A percentile compares a stretch with the other conserved stretches of the same genome.
Conservation (phyloP, 345 rosid genomes). For the Ceriops decandra region DNA sequence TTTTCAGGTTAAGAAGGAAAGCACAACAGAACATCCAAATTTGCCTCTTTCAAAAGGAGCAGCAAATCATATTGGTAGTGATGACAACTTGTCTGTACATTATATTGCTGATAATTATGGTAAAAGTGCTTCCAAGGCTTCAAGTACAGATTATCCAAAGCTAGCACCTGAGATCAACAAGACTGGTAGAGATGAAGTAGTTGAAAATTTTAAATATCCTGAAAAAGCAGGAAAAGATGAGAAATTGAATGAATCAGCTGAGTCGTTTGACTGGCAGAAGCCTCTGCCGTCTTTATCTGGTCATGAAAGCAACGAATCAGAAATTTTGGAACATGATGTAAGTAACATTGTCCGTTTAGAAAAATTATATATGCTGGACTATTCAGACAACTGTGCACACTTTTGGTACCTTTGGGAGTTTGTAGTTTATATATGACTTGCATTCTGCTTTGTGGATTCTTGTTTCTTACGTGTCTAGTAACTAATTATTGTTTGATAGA, state of each 20-base stretch:
- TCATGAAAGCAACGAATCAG: slow-evolving; percentile 73
- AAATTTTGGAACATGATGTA: slow-evolving; percentile 84
- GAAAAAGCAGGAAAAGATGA: slow-evolving; percentile 34
- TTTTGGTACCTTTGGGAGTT: background rate
- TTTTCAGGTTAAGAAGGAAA: slow-evolving; percentile 1
- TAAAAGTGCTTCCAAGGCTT: slow-evolving; percentile 14
- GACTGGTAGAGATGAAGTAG: slow-evolving; percentile 25
- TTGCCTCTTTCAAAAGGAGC: slow-evolving; percentile 8
- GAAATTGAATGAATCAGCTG: slow-evolving; percentile 36
- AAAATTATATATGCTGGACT: background rate
- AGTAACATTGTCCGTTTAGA: slow-evolving; percentile 28
- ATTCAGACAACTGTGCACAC: background rate
- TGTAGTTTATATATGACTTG: no score
- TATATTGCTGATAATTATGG: slow-evolving; percentile 6
- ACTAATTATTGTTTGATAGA: no score
- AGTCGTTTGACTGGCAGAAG: slow-evolving; percentile 35
- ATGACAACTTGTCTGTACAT: background rate
- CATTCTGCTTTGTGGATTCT: no score
- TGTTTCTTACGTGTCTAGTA: no score
- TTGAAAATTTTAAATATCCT: slow-evolving; percentile 29
- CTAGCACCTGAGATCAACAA: slow-evolving; percentile 30
- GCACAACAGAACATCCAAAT: background rate
- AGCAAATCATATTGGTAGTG: slow-evolving; percentile 4
- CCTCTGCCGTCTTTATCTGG: slow-evolving; percentile 42
- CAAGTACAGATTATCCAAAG: slow-evolving; percentile 29